A percentile compares a stretch with the other conserved stretches of the same genome.
Evolutionary conservation across 306 rosid genomes (phyloP).

Genomic region (Acacia acuminata): DNA sequence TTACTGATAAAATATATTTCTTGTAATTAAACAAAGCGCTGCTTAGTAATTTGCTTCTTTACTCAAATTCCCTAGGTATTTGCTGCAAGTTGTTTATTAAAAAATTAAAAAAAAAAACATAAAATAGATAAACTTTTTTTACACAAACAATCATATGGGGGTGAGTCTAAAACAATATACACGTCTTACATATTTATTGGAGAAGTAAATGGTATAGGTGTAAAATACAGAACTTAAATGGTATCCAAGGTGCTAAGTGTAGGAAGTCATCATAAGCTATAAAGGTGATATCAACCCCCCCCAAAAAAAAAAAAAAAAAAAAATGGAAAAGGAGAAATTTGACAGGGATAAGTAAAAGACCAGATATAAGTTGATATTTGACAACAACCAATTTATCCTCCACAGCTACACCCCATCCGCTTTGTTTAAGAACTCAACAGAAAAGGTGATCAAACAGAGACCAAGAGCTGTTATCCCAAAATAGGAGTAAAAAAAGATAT

Average conservation of each 20-base stretch:
- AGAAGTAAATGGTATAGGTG: background rate
- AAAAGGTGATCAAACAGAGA: background rate
- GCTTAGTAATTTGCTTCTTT: background rate
- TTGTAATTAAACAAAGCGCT: slow-evolving; percentile 5
- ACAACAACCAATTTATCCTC: background rate
- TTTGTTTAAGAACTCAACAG: background rate
- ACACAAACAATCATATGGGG: background rate
- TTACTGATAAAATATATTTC: background rate
- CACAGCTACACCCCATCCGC: background rate
- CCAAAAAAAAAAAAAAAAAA: too few species aligned
- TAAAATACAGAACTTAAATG: background rate
- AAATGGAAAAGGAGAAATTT: background rate
- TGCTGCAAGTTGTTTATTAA: background rate
- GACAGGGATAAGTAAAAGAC: background rate
- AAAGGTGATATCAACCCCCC: background rate
- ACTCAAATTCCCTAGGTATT: background rate
- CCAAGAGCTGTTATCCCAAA: background rate
- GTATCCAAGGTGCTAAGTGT: background rate
- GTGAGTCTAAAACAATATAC: background rate
- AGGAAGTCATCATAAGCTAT: background rate
- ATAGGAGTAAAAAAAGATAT: background rate
- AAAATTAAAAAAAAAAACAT: background rate
- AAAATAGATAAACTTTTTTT: background rate
- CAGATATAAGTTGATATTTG: background rate
- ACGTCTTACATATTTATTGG: background rate